Conservation (phyloP, 805 yeast species). For the Sungouiella blattae region DNA sequence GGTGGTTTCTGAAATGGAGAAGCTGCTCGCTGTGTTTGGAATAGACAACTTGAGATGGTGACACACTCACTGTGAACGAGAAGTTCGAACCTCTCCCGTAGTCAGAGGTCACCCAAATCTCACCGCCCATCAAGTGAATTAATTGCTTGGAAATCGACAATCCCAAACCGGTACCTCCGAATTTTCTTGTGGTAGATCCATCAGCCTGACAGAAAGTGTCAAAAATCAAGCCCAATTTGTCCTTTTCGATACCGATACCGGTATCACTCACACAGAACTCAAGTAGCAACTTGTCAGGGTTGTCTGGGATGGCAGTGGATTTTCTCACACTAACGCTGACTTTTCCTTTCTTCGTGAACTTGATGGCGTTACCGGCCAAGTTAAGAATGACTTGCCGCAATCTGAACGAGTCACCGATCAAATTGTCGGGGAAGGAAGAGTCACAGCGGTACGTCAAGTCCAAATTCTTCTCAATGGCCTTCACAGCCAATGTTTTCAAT, state of each 20-base stretch:
- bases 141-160: conserved; percentile 82
- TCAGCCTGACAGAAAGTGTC: conserved; percentile 93
- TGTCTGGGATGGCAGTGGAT: conserved; percentile 32
- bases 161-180: conserved; percentile 92
- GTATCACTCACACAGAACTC: conserved; percentile 89
- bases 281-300: conserved; percentile 46
- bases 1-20: conserved; percentile 68
- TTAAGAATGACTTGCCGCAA: conserved; percentile 83
- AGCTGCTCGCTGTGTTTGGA: conserved; percentile 64
- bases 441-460: conserved; percentile 80
- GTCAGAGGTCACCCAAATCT: conserved; percentile 82
- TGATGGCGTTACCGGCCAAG: conserved; percentile 86
- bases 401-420: conserved; percentile 87
- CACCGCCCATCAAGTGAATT: conserved; percentile 91
- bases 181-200: conserved; percentile 88
- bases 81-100: conserved; percentile 82
- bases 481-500: conserved; percentile 81
- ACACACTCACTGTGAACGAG: conserved; percentile 75
- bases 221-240: conserved; percentile 78
- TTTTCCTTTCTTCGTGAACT: conserved; percentile 79
- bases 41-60: conserved; percentile 63
- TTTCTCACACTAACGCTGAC: conserved; percentile 73
- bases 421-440: conserved; percentile 80
- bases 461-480: conserved; percentile 81
- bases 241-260: conserved; percentile 85